Base-by-base conservation (phyloP, 192 early-diverging fungal genomes). In the Allomyces macrogynus region DNA sequence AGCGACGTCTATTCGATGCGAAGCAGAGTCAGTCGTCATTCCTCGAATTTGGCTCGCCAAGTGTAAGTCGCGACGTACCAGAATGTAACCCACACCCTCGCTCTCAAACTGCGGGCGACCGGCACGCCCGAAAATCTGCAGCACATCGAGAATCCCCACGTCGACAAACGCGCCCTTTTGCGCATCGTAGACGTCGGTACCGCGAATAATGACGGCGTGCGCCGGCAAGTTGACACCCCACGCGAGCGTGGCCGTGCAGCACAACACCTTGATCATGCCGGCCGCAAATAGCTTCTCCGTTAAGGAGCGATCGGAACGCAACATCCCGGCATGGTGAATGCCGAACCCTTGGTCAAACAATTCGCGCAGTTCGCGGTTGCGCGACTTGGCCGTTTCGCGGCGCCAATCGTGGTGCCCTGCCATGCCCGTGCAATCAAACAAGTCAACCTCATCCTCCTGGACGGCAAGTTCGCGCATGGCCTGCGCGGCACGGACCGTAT, bases 161-260 rank as follows among this genome's bases (percentile, higher is more conserved):
- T 99, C 97, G 3, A 89, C 84, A 74, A 92, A 97, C 14, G 81
- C 79, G 66, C 97, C 93, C 74, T 92, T 95, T 63, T 93, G 83
- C 23, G 93, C 77, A 64, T 91, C 86, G 72, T 99, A 99, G 16
- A 99, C 79, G 66, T 93, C 88, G 14, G 97, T 99, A 40, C 94
- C 97, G 73, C 97, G 97, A 74, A 99, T 97, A 22, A 97, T 80
- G 11, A 97, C 97, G 0, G 97, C 94, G 69, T 95, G 94, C 12
- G 97, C 97, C 1, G 94, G 94, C 69, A 99, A 81, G 68, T 99
- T 97, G 60, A 97, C 92, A 74, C 93, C 97, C 97, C 97, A 99
- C 12, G 97, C 97, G 40, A 99, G 78, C 0, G 97, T 99, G 7
- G 97, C 84, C 22, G 97, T 99, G 82, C 94, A 99, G 73, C 87